These are phyloP conservation scores for Tolypocladium guangdongense DNA, from an alignment of 2,329 filamentous ascomycete genomes.

Conservation along the genomic window DNA sequence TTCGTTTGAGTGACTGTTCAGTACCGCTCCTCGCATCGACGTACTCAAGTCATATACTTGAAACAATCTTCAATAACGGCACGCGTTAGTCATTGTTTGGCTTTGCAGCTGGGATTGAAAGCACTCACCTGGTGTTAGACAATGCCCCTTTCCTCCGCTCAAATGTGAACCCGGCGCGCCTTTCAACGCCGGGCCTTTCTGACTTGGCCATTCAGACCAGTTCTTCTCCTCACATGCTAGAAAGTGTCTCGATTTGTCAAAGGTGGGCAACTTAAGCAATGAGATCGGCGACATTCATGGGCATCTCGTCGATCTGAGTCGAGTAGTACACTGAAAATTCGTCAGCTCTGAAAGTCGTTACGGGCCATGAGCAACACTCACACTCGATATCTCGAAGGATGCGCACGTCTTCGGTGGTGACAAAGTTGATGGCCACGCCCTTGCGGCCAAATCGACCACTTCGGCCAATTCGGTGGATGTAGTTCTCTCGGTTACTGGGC, in stretches of 20 bases:
- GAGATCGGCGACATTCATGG: slow-evolving; percentile 76
- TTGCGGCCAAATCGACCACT: slow-evolving; percentile 94
- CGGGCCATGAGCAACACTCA: slow-evolving; percentile 33
- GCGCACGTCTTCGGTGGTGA: slow-evolving; percentile 94
- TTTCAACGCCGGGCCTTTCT: background rate
- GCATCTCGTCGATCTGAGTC: slow-evolving; percentile 97
- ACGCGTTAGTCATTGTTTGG: background rate
- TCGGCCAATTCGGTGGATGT: slow-evolving; percentile 96
- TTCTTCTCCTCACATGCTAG: background rate
- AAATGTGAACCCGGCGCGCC: background rate
- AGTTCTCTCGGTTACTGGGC: slow-evolving; percentile 97
- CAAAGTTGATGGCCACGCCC: slow-evolving; percentile 99
- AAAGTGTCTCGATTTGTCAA: background rate
- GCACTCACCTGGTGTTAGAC: background rate
- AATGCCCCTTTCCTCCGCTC: slow-evolving; percentile 3
- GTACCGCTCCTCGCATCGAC: background rate
- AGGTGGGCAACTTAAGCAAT: slow-evolving; percentile 30
- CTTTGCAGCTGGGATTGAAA: background rate
- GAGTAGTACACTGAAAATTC: slow-evolving; percentile 68
- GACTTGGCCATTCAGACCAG: background rate
- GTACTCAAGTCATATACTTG: background rate
- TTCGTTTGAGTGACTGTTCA: background rate
- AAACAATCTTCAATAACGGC: background rate
- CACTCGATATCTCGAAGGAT: slow-evolving; percentile 94
- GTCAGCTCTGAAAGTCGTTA: slow-evolving; percentile 17